Base-by-base conservation (phyloP, 768 basidiomycete species). In the Trametes cinnabarina region DNA sequence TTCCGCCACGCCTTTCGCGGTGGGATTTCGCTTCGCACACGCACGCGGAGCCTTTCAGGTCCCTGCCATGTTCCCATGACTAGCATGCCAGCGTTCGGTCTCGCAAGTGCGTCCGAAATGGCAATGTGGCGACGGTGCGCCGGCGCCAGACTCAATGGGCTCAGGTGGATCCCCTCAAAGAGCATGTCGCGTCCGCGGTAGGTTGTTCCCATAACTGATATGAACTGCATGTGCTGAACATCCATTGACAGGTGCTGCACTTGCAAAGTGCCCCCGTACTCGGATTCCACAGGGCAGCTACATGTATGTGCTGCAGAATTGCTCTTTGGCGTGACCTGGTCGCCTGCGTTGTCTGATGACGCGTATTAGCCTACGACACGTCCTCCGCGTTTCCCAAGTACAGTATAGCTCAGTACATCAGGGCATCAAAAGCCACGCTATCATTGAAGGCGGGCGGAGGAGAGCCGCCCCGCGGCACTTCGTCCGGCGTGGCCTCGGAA, bases 401-500 rank as follows among this genome's bases (percentile, higher is more conserved):
- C 30, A 32, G 6, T 12, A 32, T 7, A 6, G 6, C 7, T 7
- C 12, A 32, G 30, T 32, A 32, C 30, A 32, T 7, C 30, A 12
- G 7, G 6, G 7, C 6, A 32, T 39, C 10, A 39, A 39, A 14
- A 17, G 15, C 23, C 23, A 26, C 25, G 22, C 22, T 4, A 46
- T 15, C 25, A 25, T 23, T 20, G 44, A 46, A 17, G 14, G 7
- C 1, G 22, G 11, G 43, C 12, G 44, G 1, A 6, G 3, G 15
- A 15, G 25, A 9, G 44, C 12, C 23, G 22, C 44, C 23, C 44
- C 44, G 44, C 37, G 37, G 37, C 37, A 26, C 25, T 49, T 19
- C 34, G 19, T 49, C 47, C 47, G 47, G 47, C 12, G 47, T 19
- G 34, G 47, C 47, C 47, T 49, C 47, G 47, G 47, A 49, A 35